Conservation (phyloP, 257 asterid genomes). For the Gentiana straminea region DNA sequence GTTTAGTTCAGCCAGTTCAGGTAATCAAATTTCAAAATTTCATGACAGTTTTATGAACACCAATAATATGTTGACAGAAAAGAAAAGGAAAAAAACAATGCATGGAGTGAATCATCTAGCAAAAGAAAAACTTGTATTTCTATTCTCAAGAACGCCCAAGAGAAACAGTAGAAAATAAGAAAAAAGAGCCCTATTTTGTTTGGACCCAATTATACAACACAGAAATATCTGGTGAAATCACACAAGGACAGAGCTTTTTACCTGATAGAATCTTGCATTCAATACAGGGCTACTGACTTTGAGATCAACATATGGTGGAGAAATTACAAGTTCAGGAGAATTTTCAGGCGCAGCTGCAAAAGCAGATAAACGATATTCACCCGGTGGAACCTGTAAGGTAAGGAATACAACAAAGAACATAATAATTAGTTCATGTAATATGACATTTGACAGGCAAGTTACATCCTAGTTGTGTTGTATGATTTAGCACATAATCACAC, state of each 20-base stretch:
- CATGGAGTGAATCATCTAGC: background rate
- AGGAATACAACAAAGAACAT: slow-evolving; percentile 1
- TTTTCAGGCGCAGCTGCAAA: slow-evolving; percentile 70
- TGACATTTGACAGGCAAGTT: background rate
- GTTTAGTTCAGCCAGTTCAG: too few relatives aligned
- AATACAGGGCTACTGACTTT: slow-evolving; percentile 51
- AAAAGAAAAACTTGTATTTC: background rate
- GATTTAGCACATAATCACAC: background rate
- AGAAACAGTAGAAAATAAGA: background rate
- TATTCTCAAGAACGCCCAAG: slow-evolving; percentile 1
- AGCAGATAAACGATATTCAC: slow-evolving; percentile 89
- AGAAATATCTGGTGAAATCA: background rate
- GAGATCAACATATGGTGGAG: slow-evolving; percentile 69
- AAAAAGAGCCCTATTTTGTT: background rate
- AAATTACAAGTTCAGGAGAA: slow-evolving; percentile 71
- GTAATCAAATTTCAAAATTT: too few relatives aligned
- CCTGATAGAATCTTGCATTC: slow-evolving; percentile 69
- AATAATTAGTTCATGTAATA: slow-evolving; percentile 6
- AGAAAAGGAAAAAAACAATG: background rate
- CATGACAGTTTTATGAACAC: background rate
- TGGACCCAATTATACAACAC: background rate
- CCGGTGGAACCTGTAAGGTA: slow-evolving; percentile 66
- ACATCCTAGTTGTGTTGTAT: background rate
- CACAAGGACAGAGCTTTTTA: slow-evolving; percentile 1
- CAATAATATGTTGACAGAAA: background rate